Evolutionary conservation across 129 eudicot species (phyloP).

Genomic region (Deinandra increscens): DNA sequence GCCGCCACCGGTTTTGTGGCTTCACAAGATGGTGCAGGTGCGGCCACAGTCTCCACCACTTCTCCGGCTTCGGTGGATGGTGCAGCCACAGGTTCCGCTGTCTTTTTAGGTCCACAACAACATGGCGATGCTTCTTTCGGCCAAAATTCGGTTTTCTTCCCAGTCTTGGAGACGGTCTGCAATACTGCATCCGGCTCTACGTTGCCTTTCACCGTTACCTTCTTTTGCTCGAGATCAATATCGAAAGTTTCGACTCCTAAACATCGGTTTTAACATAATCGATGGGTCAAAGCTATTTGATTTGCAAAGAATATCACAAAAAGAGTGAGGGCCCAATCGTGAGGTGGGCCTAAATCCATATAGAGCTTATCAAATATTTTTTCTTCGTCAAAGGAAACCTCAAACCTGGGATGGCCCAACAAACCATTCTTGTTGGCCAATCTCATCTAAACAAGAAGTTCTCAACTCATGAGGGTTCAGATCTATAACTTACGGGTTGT

Average conservation of each 20-base stretch:
- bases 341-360: too few relatives aligned
- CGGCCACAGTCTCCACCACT: slow-evolving; percentile 14
- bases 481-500: too few relatives aligned
- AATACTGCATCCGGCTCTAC: slow-evolving; percentile 82
- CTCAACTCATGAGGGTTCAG: too few relatives aligned
- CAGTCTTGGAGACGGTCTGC: slow-evolving; percentile 89
- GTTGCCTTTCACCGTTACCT: slow-evolving; percentile 91
- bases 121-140: slow-evolving; percentile 44
- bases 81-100: slow-evolving; percentile 29
- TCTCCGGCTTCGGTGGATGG: slow-evolving; percentile 11
- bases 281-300: too few relatives aligned
- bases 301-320: too few relatives aligned
- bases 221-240: slow-evolving; percentile 70
- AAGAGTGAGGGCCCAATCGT: too few relatives aligned
- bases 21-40: slow-evolving; percentile 18
- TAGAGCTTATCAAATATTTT: too few relatives aligned
- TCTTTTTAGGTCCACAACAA: slow-evolving; percentile 31
- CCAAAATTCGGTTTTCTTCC: slow-evolving; percentile 85
- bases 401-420: too few relatives aligned
- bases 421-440: too few relatives aligned
- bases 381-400: too few relatives aligned
- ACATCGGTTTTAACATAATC: not conserved
- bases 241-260: slow-evolving; percentile 84
- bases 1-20: slow-evolving; percentile 16
- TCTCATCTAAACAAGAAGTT: too few relatives aligned